A percentile compares a stretch with the other conserved stretches of the same genome.
Conservation (phyloP, 331 rosid species). For the Erythrophleum ivorense region DNA sequence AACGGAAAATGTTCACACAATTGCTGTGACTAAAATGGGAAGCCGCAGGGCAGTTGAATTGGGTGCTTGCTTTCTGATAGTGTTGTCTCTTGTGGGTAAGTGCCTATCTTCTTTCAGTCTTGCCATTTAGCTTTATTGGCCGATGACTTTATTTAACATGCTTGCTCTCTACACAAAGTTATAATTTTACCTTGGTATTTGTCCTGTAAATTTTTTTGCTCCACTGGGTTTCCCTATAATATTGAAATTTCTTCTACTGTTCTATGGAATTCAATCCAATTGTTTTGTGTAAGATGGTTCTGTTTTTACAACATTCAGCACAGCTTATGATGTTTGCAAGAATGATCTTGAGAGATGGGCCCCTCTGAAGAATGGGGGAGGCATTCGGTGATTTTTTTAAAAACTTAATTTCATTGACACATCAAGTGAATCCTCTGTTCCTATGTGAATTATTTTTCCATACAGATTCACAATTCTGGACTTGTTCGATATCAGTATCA, state of each 20-base stretch:
- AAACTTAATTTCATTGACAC: constrained; percentile 10
- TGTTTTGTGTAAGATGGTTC: constrained; percentile 1
- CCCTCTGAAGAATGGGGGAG: constrained; percentile 5
- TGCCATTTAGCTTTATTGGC: constrained; percentile 15
- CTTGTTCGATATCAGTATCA: neutral
- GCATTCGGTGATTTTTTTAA: neutral
- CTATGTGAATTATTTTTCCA: neutral
- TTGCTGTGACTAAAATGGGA: constrained; percentile 99
- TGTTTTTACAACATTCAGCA: constrained; percentile 24
- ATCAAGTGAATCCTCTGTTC: constrained; percentile 13
- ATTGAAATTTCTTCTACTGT: neutral
- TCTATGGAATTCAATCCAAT: neutral
- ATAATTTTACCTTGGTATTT: neutral
- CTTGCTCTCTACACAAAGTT: neutral
- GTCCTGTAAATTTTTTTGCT: neutral
- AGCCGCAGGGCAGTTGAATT: constrained; percentile 96
- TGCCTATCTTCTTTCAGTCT: constrained; percentile 29
- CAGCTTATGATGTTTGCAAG: neutral
- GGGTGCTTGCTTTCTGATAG: constrained; percentile 84
- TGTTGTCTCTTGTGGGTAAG: constrained; percentile 92
- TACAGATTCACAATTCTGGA: neutral
- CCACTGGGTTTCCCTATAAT: neutral
- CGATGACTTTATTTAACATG: neutral
- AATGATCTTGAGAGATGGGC: neutral
- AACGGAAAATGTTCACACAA: constrained; percentile 95